phyloP scores from a whole-genome alignment of 352 stramenopile genomes.

The Globisporangium takayamanum region DNA sequence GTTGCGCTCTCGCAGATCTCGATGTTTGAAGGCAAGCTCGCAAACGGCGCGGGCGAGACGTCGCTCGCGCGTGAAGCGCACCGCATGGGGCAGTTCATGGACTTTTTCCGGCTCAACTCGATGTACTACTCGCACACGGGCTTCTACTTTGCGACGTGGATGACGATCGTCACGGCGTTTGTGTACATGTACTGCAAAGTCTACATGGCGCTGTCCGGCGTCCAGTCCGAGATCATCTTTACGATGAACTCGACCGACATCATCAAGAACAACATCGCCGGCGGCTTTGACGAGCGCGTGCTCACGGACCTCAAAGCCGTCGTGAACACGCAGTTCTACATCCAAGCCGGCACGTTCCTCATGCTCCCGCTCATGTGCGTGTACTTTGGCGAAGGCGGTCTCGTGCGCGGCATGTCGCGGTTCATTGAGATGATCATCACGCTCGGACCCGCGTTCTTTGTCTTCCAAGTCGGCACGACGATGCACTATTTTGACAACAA shows the following conservation, averaged over 20 bases:
- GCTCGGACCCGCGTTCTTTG: slow-evolving; percentile 62
- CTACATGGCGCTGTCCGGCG: slow-evolving; percentile 67
- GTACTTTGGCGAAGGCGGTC: slow-evolving; percentile 74
- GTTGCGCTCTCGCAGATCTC: slow-evolving; percentile 82
- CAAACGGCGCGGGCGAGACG: slow-evolving; percentile 76
- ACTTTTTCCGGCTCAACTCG: slow-evolving; percentile 83
- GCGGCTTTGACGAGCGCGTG: slow-evolving; percentile 60
- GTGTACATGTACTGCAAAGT: slow-evolving; percentile 86
- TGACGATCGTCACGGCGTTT: slow-evolving; percentile 85
- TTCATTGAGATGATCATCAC: slow-evolving; percentile 79
- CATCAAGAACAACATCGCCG: too few species aligned
- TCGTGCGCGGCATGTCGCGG: too few species aligned
- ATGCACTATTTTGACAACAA: slow-evolving; percentile 85
- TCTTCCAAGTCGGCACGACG: slow-evolving; percentile 78
- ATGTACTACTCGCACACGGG: slow-evolving; percentile 87
- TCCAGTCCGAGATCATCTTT: too few species aligned
- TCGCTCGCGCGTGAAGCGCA: slow-evolving; percentile 72
- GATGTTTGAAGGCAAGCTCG: slow-evolving; percentile 84
- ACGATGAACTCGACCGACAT: slow-evolving; percentile 54
- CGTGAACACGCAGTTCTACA: slow-evolving; percentile 84
- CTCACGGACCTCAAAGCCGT: slow-evolving; percentile 54
- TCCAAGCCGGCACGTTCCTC: slow-evolving; percentile 76
- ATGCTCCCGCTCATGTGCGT: slow-evolving; percentile 67
- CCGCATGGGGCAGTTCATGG: slow-evolving; percentile 80
- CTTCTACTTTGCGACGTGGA: slow-evolving; percentile 84